Evolutionary conservation across 768 basidiomycete genomes (phyloP), one percentile per base, ranked within the genome.

Genomic region (Leccinum pellstonianum): DNA sequence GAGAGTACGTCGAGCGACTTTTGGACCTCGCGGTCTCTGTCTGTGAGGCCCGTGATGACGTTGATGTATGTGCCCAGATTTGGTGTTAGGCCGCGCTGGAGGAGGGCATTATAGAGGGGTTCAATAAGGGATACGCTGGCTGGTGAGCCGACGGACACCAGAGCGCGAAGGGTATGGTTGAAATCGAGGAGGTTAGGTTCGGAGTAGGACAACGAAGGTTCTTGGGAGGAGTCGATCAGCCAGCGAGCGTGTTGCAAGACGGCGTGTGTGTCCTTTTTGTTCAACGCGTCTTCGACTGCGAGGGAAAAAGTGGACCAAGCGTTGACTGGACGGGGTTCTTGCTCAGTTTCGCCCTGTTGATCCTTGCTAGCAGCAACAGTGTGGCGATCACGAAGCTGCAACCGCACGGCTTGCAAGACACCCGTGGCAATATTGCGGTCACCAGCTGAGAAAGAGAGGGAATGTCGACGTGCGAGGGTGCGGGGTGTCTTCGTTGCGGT

Each of bases 81-180:
- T 9, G 95, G 93, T 0, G 81, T 66, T 4, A 94, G 70, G 17
- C 83, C 81, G 31, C 75, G 78, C 27, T 79, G 75, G 58, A 93
- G 75, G 80, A 95, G 84, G 52, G 84, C 78, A 62, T 91, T 83
- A 76, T 95, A 95, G 3, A 86, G 80, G 52, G 86, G 82, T 55
- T 90, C 70, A 38, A 93, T 73, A 46, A 80, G 68, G 0, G 79
- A 72, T 31, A 91, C 78, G 85, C 83, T 61, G 83, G 82, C 21
- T 2, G 62, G 12, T 2, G 63, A 57, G 8, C 85, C 85, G 8
- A 10, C 68, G 57, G 17, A 57, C 48, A 64, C 86, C 80, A 54
- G 80, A 75, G 72, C 67, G 38, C 77, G 66, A 3, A 93, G 72
- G 0, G 83, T 85, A 1, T 77, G 70, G 65, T 92, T 92, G 76